These are phyloP conservation scores for Microbotryum silenes-acaulis DNA, from an alignment of 1,284 basidiomycete species.

Conservation along the genomic window DNA sequence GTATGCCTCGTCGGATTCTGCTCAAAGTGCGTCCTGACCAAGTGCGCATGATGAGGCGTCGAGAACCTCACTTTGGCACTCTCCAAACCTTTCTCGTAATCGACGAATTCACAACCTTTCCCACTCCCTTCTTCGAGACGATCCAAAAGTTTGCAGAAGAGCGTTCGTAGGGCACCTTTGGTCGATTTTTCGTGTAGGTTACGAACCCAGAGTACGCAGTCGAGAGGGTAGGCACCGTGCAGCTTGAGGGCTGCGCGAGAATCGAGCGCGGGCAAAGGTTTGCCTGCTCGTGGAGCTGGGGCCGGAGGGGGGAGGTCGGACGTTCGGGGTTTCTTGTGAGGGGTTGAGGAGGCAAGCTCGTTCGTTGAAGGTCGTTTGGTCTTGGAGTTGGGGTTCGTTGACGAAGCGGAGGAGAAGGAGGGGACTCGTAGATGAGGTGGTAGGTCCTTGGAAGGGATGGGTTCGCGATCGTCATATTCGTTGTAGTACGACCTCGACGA, in stretches of 20 bases:
- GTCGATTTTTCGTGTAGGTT: constrained; percentile 27
- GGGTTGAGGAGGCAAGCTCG: no score
- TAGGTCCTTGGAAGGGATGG: constrained; percentile 3
- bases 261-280: constrained; percentile 5
- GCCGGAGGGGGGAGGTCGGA: constrained; percentile 2
- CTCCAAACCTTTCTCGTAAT: constrained; percentile 28
- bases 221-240: constrained; percentile 25
- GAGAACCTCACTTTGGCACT: constrained; percentile 25
- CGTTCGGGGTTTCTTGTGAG: neutral
- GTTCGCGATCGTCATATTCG: no score
- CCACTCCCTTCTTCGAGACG: constrained; percentile 29
- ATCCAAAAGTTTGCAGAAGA: constrained; percentile 23
- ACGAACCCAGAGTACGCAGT: constrained; percentile 25
- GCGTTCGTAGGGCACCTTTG: constrained; percentile 13
- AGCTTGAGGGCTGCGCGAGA: constrained; percentile 10
- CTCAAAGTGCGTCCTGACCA: constrained; percentile 10
- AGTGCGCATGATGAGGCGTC: constrained; percentile 5
- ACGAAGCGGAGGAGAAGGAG: no score
- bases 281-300: constrained; percentile 4
- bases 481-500: neutral
- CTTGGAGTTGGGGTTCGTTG: neutral
- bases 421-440: constrained; percentile 7
- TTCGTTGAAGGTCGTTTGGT: constrained; percentile 2
- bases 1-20: constrained; percentile 5
- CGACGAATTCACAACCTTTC: constrained; percentile 28